Evolutionary conservation across 805 yeast genomes (phyloP), one percentile per base, ranked within the genome.

Genomic region (Pichia thaimueangensis): DNA sequence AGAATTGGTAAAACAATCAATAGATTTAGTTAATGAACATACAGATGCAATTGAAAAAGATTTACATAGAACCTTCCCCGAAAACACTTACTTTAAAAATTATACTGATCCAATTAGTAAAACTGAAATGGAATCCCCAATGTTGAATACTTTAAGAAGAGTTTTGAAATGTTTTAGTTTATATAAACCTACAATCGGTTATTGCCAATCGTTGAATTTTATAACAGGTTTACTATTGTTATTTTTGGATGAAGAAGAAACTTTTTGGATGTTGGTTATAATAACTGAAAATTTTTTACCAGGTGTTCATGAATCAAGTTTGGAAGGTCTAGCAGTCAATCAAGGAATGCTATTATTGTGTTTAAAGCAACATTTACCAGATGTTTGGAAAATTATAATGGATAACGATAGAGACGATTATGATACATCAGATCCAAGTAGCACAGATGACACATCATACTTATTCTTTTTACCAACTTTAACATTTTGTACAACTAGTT

Each of bases 191-290:
- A 77, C 80, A 29, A 86, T 89, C 37, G 98, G 98, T 2, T 93
- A 93, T 65, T 93, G 98, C 62, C 98, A 93, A 59, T 86, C 96
- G 13, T 73, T 93, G 57, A 93, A 93, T 55, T 93, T 93, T 60
- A 70, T 93, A 32, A 95, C 95, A 3, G 98, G 97, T 0, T 70
- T 88, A 45, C 63, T 93, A 32, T 66, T 93, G 35, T 67, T 93
- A 9, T 88, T 91, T 57, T 73, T 91, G 81, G 84, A 78, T 49
- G 98, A 91, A 58, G 98, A 91, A 55, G 97, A 91, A 55, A 79
- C 96, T 0, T 91, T 93, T 58, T 91, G 98, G 97, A 83, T 93
- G 95, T 70, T 91, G 53, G 95, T 86, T 2, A 85, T 89, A 22
- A 77, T 91, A 41, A 87, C 97, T 0, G 88, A 88, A 45, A 67